Evolutionary conservation across 768 basidiomycete species (phyloP).

Genomic region (Cystobasidium onofrii): DNA sequence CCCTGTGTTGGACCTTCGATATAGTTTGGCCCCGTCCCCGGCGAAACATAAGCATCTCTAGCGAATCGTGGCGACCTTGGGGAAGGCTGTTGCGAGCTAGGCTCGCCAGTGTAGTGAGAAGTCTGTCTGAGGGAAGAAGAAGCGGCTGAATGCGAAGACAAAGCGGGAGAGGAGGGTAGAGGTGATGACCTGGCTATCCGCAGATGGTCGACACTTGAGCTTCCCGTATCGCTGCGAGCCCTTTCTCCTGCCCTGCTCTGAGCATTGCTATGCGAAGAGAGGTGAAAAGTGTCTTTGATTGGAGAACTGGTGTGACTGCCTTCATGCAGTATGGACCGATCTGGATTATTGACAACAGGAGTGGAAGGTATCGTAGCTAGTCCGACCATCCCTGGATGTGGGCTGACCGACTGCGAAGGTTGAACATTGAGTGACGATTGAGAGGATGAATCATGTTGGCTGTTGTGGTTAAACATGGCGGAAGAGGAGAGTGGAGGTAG

Average conservation of each 20-base stretch:
- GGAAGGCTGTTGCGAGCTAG: neutral
- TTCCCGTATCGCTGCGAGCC: neutral
- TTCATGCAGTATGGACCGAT: neutral
- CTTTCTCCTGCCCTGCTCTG: neutral
- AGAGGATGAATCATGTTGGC: neutral
- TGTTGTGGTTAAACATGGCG: neutral
- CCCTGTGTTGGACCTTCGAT: neutral
- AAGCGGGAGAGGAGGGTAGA: neutral
- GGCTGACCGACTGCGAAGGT: neutral
- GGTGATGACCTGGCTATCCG: neutral
- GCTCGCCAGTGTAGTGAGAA: neutral
- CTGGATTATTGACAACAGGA: neutral
- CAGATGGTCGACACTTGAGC: neutral
- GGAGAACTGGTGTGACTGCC: neutral
- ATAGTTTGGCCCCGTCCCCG: neutral
- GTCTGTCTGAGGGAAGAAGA: neutral
- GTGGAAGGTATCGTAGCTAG: conserved; percentile 8
- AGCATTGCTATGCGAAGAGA: neutral
- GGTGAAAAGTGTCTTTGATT: neutral
- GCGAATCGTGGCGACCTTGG: neutral
- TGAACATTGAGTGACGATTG: neutral
- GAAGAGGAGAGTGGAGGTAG: conserved; percentile 1
- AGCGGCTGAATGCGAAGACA: neutral
- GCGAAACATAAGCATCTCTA: neutral
- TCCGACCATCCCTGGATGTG: neutral